Percentiles rank a stretch among this genome's conserved stretches.
These are phyloP conservation scores for Vanderwaltozyma tropicalis DNA, from an alignment of 805 yeast species.

Conservation along the genomic window DNA sequence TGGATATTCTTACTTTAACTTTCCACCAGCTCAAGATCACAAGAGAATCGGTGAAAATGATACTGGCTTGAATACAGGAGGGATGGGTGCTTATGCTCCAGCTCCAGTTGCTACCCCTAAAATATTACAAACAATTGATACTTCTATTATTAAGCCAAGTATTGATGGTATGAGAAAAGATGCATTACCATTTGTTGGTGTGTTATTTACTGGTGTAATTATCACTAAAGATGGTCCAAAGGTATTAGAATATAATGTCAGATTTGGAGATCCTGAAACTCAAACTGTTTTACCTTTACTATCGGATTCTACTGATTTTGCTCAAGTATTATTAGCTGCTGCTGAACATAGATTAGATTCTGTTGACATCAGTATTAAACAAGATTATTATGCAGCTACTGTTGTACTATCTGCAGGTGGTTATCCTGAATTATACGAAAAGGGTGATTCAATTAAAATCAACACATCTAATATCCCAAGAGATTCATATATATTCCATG, in stretches of 20 bases:
- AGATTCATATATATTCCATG: constrained; percentile 76
- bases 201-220: constrained; percentile 91
- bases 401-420: constrained; percentile 97
- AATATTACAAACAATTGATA: constrained; percentile 58
- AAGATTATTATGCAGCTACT: constrained; percentile 65
- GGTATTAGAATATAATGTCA: constrained; percentile 91
- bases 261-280: constrained; percentile 99
- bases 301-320: constrained; percentile 77
- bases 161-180: constrained; percentile 94
- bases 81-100: constrained; percentile 99
- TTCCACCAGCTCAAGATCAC: constrained; percentile 96
- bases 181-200: constrained; percentile 91
- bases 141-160: constrained; percentile 75
- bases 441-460: constrained; percentile 76
- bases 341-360: constrained; percentile 92
- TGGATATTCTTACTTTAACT: constrained; percentile 81
- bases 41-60: constrained; percentile 92
- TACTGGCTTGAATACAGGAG: constrained; percentile 93
- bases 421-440: constrained; percentile 77
- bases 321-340: constrained; percentile 85
- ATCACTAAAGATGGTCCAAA: constrained; percentile 82
- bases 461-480: constrained; percentile 17
- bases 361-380: constrained; percentile 45
- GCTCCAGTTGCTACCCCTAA: constrained; percentile 87
- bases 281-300: constrained; percentile 89